Evolutionary conservation across 2,329 filamentous ascomycete species (phyloP).

Genomic region (Pseudogymnoascus sp.): DNA sequence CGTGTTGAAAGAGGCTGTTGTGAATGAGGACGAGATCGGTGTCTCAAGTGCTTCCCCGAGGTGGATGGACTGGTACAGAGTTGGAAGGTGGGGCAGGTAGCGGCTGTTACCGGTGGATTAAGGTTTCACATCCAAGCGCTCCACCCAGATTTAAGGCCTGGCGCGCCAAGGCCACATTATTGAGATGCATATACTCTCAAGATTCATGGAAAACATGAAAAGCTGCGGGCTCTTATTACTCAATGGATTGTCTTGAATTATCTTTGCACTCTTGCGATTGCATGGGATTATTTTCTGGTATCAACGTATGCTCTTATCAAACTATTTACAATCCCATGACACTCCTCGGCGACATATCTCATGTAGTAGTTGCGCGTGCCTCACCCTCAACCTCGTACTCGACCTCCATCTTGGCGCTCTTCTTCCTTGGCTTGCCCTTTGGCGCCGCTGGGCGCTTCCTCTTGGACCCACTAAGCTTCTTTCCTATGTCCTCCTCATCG

Average conservation of each 20-base stretch:
- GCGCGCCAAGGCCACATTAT: slow-evolving; percentile 5
- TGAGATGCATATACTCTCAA: background rate
- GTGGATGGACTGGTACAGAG: background rate
- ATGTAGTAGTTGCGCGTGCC: slow-evolving; percentile 29
- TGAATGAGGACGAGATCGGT: background rate
- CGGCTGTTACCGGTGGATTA: slow-evolving; percentile 2
- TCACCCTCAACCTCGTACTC: slow-evolving; percentile 68
- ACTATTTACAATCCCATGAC: slow-evolving; percentile 4
- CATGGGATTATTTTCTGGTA: background rate
- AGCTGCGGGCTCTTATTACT: background rate
- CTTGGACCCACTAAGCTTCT: slow-evolving; percentile 45
- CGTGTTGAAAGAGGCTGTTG: background rate
- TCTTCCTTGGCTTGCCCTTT: slow-evolving; percentile 43
- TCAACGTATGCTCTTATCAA: slow-evolving; percentile 1
- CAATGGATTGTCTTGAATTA: background rate
- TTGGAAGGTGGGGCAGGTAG: slow-evolving; percentile 7
- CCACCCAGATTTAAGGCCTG: slow-evolving; percentile 1
- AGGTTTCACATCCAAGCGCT: slow-evolving; percentile 4
- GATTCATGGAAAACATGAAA: background rate
- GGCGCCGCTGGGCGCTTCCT: slow-evolving; percentile 26
- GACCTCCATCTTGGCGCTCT: slow-evolving; percentile 56
- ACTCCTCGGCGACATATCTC: slow-evolving; percentile 11
- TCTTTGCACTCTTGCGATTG: background rate
- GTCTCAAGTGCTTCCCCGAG: slow-evolving; percentile 5
- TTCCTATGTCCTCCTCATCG: slow-evolving; percentile 43